Conservation (phyloP, 1,139 yeast species). For the Protomyces lactucae-debilis region DNA sequence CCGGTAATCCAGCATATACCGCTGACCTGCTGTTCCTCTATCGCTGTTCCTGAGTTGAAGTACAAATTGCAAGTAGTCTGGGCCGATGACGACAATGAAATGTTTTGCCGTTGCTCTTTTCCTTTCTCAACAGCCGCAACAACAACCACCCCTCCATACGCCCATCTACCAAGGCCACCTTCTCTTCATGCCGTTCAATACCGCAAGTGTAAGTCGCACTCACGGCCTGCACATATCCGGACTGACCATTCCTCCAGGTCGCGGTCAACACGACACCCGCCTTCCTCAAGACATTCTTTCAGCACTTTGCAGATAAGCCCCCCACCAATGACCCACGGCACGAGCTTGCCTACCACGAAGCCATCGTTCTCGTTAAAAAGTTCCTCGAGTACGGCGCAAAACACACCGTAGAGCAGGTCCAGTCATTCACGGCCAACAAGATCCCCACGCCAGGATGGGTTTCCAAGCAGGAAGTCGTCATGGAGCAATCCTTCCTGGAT, state of each 20-base stretch:
- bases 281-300: conserved; percentile 21
- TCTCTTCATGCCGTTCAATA: conserved; percentile 22
- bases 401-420: conserved; percentile 26
- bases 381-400: conserved; percentile 18
- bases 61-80: too few species aligned
- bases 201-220: conserved; percentile 12
- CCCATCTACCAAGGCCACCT: not conserved
- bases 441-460: conserved; percentile 27
- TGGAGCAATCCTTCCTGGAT: conserved; percentile 12
- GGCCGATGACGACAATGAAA: too few species aligned
- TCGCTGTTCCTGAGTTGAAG: too few species aligned
- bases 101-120: too few species aligned
- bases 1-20: too few species aligned
- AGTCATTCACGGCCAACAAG: conserved; percentile 24
- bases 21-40: too few species aligned
- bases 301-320: conserved; percentile 19
- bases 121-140: too few species aligned
- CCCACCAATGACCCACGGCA: conserved; percentile 10
- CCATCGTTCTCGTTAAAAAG: conserved; percentile 18
- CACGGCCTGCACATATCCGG: not conserved
- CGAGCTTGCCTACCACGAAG: conserved; percentile 21
- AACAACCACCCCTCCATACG: too few species aligned
- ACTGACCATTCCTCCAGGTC: conserved; percentile 2
- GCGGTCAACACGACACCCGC: conserved; percentile 21
- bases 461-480: conserved; percentile 8